phyloP scores from a whole-genome alignment of 1,139 yeast species.

The Sugiyamaella sp. region DNA sequence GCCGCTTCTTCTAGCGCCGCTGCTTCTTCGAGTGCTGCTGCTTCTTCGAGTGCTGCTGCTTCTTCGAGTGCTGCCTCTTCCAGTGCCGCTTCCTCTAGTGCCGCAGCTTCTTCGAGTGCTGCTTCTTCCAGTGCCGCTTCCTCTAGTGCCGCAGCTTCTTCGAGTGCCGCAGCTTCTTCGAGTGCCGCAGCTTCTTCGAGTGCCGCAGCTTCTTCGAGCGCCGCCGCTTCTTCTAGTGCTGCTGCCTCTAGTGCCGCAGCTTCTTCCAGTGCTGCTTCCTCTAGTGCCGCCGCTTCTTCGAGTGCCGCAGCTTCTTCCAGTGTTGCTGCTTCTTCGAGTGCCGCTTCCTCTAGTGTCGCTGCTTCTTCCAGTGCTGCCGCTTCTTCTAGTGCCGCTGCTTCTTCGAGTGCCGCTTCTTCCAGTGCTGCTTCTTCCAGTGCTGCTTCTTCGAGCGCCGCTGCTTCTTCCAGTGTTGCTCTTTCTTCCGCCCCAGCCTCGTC shows the following conservation, averaged over 20 bases:
- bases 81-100: background rate
- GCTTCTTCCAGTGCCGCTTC: conserved; percentile 11
- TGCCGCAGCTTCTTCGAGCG: conserved; percentile 1
- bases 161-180: conserved; percentile 14
- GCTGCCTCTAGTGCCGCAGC: conserved; percentile 7
- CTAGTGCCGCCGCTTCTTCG: background rate
- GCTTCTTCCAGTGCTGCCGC: conserved; percentile 10
- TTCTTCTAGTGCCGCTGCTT: background rate
- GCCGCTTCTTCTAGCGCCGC: conserved; percentile 1
- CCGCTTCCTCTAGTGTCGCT: conserved; percentile 4
- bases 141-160: conserved; percentile 1
- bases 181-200: conserved; percentile 3
- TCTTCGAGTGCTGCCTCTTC: background rate
- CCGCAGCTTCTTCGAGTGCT: background rate
- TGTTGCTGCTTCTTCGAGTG: too few relatives aligned
- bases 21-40: background rate
- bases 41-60: background rate
- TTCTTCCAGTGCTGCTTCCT: background rate
- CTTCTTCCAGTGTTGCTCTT: background rate
- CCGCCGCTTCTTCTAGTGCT: conserved; percentile 10
- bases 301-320: background rate
- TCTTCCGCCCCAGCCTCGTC: conserved; percentile 6
- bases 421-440: background rate
- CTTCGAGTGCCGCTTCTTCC: background rate
- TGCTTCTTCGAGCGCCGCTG: background rate